Percentiles rank a stretch among this genome's conserved stretches.
These are phyloP conservation scores for Xylaria sp. DNA, from an alignment of 2,329 filamentous ascomycete genomes.

Conservation along the genomic window DNA sequence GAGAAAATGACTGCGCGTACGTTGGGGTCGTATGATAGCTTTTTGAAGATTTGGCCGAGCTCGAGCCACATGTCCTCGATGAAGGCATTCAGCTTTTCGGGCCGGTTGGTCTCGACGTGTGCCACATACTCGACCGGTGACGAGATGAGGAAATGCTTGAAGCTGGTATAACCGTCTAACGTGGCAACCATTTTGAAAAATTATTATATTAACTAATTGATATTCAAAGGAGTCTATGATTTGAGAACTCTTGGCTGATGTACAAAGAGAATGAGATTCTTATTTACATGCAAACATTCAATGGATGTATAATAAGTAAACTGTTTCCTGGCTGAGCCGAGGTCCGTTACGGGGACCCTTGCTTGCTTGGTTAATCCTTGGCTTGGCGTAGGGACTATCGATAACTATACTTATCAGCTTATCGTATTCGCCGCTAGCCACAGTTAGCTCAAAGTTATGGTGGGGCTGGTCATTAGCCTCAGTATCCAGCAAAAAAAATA, in stretches of 20 bases:
- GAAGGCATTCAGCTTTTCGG: conserved; percentile 89
- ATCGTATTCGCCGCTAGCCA: conserved; percentile 6
- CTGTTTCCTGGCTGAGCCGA: conserved; percentile 15
- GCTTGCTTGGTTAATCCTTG: neutral
- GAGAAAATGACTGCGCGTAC: conserved; percentile 83
- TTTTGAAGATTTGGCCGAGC: conserved; percentile 75
- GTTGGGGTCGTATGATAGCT: conserved; percentile 75
- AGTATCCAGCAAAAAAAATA: conserved; percentile 25
- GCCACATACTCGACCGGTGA: conserved; percentile 77
- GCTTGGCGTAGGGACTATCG: neutral
- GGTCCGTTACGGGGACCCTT: conserved; percentile 6
- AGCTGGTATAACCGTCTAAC: conserved; percentile 55
- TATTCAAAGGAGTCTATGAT: neutral
- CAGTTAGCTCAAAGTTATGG: conserved; percentile 32
- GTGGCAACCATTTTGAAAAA: conserved; percentile 35
- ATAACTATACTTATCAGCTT: neutral
- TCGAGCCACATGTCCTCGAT: conserved; percentile 87
- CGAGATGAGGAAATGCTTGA: conserved; percentile 78
- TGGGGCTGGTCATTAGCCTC: conserved; percentile 12
- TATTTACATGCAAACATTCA: conserved; percentile 8
- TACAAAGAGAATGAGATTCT: neutral
- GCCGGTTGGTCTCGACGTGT: conserved; percentile 92
- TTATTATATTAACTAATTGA: neutral
- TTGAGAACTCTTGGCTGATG: neutral
- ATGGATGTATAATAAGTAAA: conserved; percentile 3